Conservation (phyloP, 1,284 basidiomycete species). For the Retiboletus flavoniger region DNA sequence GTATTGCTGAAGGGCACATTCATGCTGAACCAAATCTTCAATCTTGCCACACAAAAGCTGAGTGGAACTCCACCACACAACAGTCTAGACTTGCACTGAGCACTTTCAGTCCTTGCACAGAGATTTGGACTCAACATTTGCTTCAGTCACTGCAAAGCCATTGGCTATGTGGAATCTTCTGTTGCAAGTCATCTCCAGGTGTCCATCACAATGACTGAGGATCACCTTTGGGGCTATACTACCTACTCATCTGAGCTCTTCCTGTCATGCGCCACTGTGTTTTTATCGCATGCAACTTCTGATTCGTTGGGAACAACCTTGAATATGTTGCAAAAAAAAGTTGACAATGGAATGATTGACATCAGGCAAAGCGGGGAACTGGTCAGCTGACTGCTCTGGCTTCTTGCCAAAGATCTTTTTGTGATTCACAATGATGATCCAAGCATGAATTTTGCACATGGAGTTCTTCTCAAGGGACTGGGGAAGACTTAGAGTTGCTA, state of each 20-base stretch:
- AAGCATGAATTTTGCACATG: too few species aligned
- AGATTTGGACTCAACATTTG: background rate
- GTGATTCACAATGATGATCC: too few species aligned
- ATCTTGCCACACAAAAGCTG: background rate
- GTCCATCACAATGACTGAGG: background rate
- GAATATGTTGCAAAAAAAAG: background rate
- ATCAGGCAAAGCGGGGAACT: too few species aligned
- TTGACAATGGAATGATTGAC: too few species aligned
- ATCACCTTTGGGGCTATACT: background rate
- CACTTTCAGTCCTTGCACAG: background rate
- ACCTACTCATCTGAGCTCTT: background rate
- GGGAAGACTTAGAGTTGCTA: too few species aligned
- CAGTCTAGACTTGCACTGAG: background rate
- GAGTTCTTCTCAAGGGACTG: too few species aligned
- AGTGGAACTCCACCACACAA: background rate
- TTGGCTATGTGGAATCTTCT: background rate
- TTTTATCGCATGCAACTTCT: background rate
- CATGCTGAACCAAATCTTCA: background rate
- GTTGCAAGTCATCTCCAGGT: background rate
- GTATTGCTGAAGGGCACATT: background rate
- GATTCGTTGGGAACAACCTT: background rate
- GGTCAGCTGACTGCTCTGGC: too few species aligned
- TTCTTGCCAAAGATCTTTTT: too few species aligned
- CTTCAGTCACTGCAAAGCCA: background rate
- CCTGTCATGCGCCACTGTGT: background rate